phyloP scores from a whole-genome alignment of 192 early-diverging fungal genomes.

The Funneliformis mosseae region DNA sequence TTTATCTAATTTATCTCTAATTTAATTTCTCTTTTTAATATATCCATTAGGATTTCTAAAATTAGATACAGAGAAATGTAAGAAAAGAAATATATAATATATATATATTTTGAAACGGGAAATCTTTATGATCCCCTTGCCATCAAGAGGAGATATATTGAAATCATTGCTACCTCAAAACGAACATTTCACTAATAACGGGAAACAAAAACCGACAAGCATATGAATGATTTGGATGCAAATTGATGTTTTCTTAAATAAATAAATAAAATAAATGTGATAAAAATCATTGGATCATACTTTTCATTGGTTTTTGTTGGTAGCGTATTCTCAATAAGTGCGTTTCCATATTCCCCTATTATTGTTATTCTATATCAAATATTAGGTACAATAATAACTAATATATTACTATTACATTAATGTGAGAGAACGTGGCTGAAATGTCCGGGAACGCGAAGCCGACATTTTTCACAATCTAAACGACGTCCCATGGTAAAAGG shows the following conservation, averaged over 20 bases:
- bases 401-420: slow-evolving; percentile 8
- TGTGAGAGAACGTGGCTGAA: slow-evolving; percentile 34
- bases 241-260: background rate
- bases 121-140: background rate
- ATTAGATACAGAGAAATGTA: background rate
- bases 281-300: background rate
- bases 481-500: slow-evolving; percentile 42
- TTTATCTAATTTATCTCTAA: background rate
- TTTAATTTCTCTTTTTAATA: background rate
- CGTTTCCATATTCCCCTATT: background rate
- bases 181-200: background rate
- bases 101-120: too few relatives aligned
- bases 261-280: background rate
- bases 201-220: background rate
- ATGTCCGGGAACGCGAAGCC: slow-evolving; percentile 41
- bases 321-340: background rate
- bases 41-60: background rate
- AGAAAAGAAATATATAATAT: too few relatives aligned
- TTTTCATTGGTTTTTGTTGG: background rate
- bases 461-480: slow-evolving; percentile 48
- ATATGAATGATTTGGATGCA: background rate
- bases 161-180: background rate
- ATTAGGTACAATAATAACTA: background rate
- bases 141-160: background rate
- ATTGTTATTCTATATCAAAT: background rate